Evolutionary conservation across 2,329 filamentous ascomycete genomes (phyloP), one percentile per base, ranked within the genome.

Genomic region (Karstenula rhodostoma): DNA sequence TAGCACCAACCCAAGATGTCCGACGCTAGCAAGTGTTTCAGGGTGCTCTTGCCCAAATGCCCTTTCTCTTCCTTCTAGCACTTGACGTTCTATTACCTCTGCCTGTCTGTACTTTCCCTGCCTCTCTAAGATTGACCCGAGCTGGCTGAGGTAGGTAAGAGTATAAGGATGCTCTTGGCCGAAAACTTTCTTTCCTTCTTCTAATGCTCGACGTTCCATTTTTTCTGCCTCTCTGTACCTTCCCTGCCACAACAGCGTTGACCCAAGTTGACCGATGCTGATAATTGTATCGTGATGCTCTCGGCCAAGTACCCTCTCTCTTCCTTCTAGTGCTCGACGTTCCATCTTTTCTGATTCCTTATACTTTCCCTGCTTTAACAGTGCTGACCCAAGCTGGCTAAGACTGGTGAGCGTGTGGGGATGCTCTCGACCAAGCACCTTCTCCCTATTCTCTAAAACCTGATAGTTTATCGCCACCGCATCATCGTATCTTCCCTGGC

Each of bases 331-430:
- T 29, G 48, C 53, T 56, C 46, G 51, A 25, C 37, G 56, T 10
- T 51, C 17, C 33, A 65, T 17, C 27, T 19, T 33, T 29, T 62
- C 63, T 13, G 61, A 40, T 17, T 64, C 62, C 5, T 54, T 22
- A 23, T 55, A 57, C 23, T 51, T 54, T 9, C 48, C 52, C 47
- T 57, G 57, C 17, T 10, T 17, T 13, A 10, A n/a, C 10, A 63
- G 29, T 35, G 56, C 51, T 22, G n/a, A 35, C 6, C 25, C 27
- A 48, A 48, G 46, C 23, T 32, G 15, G 25, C 25, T 32, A 29
- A 48, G 5, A 25, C 25, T 32, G 10, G 15, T 32, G 27, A 48
- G 46, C 25, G 27, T 48, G 25, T 48, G 5, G n/a, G 3, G 17
- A 40, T 40, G 17, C 15, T 17, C 4, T n/a, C 7, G 17, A 15